Conservation (phyloP, 2,329 filamentous ascomycete species). For the Aspergillus sp. region DNA sequence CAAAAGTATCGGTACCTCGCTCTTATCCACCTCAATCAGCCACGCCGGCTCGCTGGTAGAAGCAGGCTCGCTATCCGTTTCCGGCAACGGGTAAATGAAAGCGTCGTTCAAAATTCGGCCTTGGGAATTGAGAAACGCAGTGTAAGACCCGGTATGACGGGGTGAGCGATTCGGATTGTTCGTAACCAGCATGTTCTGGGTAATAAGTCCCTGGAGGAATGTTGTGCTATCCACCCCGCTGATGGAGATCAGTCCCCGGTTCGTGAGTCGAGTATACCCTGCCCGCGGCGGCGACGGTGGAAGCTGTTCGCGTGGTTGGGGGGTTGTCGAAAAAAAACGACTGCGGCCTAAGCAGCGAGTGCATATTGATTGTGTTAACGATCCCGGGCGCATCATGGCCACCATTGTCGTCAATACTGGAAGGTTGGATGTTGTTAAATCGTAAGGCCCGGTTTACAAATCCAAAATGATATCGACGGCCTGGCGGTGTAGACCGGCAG, state of each 20-base stretch:
- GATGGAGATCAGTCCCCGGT: constrained; percentile 71
- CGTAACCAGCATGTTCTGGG: constrained; percentile 57
- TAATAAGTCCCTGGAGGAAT: constrained; percentile 84
- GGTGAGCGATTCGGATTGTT: constrained; percentile 32
- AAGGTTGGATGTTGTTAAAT: constrained; percentile 4
- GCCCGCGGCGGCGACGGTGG: constrained; percentile 33
- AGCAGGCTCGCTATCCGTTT: constrained; percentile 14
- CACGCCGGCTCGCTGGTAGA: constrained; percentile 42
- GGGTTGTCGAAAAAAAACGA: constrained; percentile 26
- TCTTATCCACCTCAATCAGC: constrained; percentile 75
- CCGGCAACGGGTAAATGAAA: constrained; percentile 68
- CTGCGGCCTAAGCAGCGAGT: constrained; percentile 20
- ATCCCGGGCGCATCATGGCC: constrained; percentile 28
- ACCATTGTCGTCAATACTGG: background rate
- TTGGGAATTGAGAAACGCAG: constrained; percentile 76
- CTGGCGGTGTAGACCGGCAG: constrained; percentile 20
- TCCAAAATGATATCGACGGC: constrained; percentile 19
- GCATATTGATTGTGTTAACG: constrained; percentile 20
- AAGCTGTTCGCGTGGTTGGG: constrained; percentile 11
- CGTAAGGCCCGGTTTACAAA: constrained; percentile 15
- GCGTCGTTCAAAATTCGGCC: constrained; percentile 83
- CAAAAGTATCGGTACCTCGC: constrained; percentile 55
- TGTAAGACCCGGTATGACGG: constrained; percentile 57
- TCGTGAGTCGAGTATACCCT: constrained; percentile 52
- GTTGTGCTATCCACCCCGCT: constrained; percentile 71